Conservation (phyloP, 208 protist genomes). For the Strigomonas culicis region DNA sequence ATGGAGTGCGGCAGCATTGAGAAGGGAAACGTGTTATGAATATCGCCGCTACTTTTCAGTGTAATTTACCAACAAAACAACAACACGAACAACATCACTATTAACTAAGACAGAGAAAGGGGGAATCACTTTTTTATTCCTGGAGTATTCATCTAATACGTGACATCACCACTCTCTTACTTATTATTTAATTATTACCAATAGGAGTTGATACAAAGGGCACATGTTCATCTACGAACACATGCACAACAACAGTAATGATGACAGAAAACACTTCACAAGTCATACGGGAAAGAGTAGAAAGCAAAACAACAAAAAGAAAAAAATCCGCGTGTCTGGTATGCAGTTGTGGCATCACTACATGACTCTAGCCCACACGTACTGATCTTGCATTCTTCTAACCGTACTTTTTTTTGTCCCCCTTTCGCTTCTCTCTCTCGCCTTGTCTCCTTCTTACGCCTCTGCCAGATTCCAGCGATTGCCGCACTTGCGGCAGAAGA, state of each 20-base stretch:
- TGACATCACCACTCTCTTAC: too few species aligned
- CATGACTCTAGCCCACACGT: too few species aligned
- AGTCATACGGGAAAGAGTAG: background rate
- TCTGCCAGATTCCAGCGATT: slow-evolving; percentile 64
- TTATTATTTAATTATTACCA: too few species aligned
- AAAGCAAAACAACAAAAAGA: slow-evolving; percentile 11
- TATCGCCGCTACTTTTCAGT: too few species aligned
- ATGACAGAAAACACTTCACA: background rate
- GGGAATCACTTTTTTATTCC: background rate
- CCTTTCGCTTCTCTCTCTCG: too few species aligned
- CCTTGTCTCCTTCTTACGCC: background rate
- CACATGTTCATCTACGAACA: too few species aligned
- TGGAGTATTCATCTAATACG: too few species aligned
- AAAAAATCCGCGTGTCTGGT: too few species aligned
- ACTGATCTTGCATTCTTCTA: background rate
- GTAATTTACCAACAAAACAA: background rate
- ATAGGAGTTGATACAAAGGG: too few species aligned
- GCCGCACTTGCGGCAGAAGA: slow-evolving; percentile 56
- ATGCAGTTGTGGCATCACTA: too few species aligned
- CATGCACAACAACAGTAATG: slow-evolving; percentile 8
- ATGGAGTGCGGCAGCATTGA: too few species aligned
- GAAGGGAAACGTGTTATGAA: too few species aligned
- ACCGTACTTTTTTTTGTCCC: background rate
- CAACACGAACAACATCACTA: background rate
- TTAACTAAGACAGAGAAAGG: slow-evolving; percentile 5